These are phyloP conservation scores for Coleophoma cylindrospora DNA, from an alignment of 2,329 filamentous ascomycete genomes.

Conservation along the genomic window DNA sequence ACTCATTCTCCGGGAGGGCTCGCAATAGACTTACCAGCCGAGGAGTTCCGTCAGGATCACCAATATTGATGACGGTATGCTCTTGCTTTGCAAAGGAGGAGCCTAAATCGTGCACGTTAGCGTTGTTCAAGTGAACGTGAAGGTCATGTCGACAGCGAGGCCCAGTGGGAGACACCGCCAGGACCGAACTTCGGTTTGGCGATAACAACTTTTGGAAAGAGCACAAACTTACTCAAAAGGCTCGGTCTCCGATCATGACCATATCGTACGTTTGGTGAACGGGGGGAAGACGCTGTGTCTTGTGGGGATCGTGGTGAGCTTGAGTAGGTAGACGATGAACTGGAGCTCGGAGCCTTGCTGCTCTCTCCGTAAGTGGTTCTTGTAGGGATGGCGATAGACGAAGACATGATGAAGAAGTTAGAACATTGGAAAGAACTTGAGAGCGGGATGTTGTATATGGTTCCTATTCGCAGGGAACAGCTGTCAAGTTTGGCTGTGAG, in stretches of 20 bases:
- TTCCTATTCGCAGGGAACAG: not conserved
- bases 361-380: slow-evolving; percentile 32
- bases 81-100: slow-evolving; percentile 68
- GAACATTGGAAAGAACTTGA: slow-evolving; percentile 5
- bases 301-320: slow-evolving; percentile 46
- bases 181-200: not conserved
- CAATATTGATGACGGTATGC: slow-evolving; percentile 77
- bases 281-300: slow-evolving; percentile 33
- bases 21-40: slow-evolving; percentile 53
- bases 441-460: slow-evolving; percentile 1
- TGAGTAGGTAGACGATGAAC: slow-evolving; percentile 53
- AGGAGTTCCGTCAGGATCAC: slow-evolving; percentile 66
- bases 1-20: too few species aligned
- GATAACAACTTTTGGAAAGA: slow-evolving; percentile 7
- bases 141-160: too few species aligned
- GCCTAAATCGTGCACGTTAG: slow-evolving; percentile 39
- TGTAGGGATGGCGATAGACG: slow-evolving; percentile 64
- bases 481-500: not conserved
- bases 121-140: not conserved
- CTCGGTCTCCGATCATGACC: slow-evolving; percentile 54
- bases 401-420: slow-evolving; percentile 41
- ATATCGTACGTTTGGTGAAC: slow-evolving; percentile 29
- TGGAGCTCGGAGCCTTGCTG: slow-evolving; percentile 36
- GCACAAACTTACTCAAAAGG: slow-evolving; percentile 49
- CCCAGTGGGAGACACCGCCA: not conserved